Conservation (phyloP, 2,329 filamentous ascomycete species). For the Ophiocordyceps polyrhachis-furcata region DNA sequence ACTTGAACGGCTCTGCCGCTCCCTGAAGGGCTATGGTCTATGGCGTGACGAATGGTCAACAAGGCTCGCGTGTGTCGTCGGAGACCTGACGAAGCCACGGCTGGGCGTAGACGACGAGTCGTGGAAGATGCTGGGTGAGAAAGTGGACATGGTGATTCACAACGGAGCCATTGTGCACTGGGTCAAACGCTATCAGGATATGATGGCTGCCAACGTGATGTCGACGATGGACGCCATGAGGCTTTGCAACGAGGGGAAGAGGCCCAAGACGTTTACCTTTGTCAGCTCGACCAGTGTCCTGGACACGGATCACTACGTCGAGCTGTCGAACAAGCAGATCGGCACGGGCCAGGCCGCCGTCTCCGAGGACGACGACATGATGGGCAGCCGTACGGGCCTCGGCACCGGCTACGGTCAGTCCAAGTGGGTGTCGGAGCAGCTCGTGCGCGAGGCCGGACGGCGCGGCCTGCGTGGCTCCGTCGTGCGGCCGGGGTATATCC, state of each 20-base stretch:
- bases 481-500: constrained; percentile 60
- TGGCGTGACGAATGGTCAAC: constrained; percentile 42
- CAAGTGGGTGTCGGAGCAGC: constrained; percentile 65
- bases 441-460: constrained; percentile 48
- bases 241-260: constrained; percentile 61
- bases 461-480: constrained; percentile 54
- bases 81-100: constrained; percentile 49
- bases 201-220: constrained; percentile 61
- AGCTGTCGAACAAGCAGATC: constrained; percentile 40
- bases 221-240: constrained; percentile 58
- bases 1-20: constrained; percentile 54
- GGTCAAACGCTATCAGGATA: constrained; percentile 57
- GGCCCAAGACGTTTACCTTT: constrained; percentile 48
- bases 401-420: constrained; percentile 61
- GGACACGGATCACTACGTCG: constrained; percentile 56
- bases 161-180: constrained; percentile 73
- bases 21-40: constrained; percentile 58
- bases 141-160: constrained; percentile 59
- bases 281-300: constrained; percentile 49
- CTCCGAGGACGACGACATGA: constrained; percentile 48
- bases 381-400: constrained; percentile 45
- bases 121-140: constrained; percentile 46
- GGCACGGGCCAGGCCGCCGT: constrained; percentile 56
- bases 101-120: constrained; percentile 50
- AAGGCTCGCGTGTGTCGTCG: constrained; percentile 57